Evolutionary conservation across 345 rosid species (phyloP), one percentile per base, ranked within the genome.

Genomic region (Geranium brycei): DNA sequence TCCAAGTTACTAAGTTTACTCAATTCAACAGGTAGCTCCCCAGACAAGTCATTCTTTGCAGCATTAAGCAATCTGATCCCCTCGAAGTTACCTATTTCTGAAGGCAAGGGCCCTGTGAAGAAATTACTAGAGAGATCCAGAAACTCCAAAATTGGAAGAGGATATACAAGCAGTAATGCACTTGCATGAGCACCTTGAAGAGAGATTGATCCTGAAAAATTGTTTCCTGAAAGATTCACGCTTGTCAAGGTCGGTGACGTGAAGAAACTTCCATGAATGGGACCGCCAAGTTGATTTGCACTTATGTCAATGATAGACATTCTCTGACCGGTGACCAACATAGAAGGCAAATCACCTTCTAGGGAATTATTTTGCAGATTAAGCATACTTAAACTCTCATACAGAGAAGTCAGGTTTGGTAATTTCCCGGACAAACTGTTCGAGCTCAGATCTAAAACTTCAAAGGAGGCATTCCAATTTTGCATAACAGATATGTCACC

Each of bases 61-160:
- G 89, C 77, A 77, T 76, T 83, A 66, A 92, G 81, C 78, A 81
- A 73, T 58, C 40, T 78, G 57, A 92, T 82, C 62, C 66, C 71
- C 56, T 66, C 89, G 77, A 86, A 53, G 62, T 83, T 75, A 62
- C 96, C 89, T 55, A 89, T 78, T 62, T 78, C 86, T 7, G 83
- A 72, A 58, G 93, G 86, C 75, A 92, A 77, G 63, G 60, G 60
- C 65, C 91, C 95, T 6, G 73, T 65, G 65, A 92, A 78, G 64
- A 79, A 82, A 77, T 92, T 92, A 57, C 80, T 60, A 8, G 96
- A 92, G 68, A 92, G 96, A 80, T 92, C 98, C 72, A 92, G 93
- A 72, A 72, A 86, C 79, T 87, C 95, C 87, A 89, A 75, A 38
- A 32, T 77, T 47, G 85, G 80, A 69, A 62, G 66, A 66, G 78